A percentile compares a stretch with the other conserved stretches of the same genome.
Conservation (phyloP, 768 basidiomycete genomes). For the Infundibulicybe gibba region DNA sequence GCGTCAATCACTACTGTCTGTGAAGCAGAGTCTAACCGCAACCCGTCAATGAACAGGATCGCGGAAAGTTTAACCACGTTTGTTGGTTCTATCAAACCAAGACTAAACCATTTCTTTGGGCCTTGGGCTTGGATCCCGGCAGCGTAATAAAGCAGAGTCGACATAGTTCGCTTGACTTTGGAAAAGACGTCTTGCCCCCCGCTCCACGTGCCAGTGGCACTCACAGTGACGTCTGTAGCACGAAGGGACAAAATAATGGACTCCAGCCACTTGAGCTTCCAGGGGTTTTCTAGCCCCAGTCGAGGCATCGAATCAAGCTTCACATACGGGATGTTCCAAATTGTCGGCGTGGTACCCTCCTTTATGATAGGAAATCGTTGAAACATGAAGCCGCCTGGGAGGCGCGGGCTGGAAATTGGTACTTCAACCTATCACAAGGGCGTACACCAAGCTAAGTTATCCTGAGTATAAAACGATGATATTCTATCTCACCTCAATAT, state of each 20-base stretch:
- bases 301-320: conserved; percentile 20
- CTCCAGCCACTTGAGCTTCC: conserved; percentile 19
- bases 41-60: conserved; percentile 40
- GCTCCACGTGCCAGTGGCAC: too few relatives aligned
- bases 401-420: too few relatives aligned
- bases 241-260: conserved; percentile 13
- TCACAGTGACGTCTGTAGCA: conserved; percentile 13
- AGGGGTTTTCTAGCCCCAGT: conserved; percentile 10
- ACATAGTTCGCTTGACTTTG: neutral
- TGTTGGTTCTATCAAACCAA: conserved; percentile 16
- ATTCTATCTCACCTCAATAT: too few relatives aligned
- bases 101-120: conserved; percentile 14
- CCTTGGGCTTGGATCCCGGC: conserved; percentile 2
- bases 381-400: conserved; percentile 1
- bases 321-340: too few relatives aligned
- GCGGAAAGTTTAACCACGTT: conserved; percentile 24
- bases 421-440: conserved; percentile 12
- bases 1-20: too few relatives aligned
- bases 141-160: neutral
- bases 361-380: conserved; percentile 24
- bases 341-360: conserved; percentile 1
- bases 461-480: neutral
- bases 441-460: neutral
- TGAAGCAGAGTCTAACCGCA: conserved; percentile 44
- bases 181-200: too few relatives aligned